Conservation (phyloP, 1,139 yeast species). For the Sugiyamaella sp. region DNA sequence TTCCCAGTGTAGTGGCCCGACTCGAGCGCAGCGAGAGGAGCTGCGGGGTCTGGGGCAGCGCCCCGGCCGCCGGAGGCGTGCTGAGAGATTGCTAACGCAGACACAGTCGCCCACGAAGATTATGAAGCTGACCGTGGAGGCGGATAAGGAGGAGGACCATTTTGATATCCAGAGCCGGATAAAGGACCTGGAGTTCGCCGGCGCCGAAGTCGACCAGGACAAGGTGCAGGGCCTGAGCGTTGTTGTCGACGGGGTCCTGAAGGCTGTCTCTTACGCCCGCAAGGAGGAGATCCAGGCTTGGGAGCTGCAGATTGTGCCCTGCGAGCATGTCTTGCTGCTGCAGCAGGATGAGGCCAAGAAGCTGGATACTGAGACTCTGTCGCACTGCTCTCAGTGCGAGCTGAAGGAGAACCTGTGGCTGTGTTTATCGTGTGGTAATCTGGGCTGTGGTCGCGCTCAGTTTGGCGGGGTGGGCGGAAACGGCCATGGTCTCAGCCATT, state of each 20-base stretch:
- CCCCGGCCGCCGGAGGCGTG: not conserved
- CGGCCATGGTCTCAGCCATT: slow-evolving; percentile 85
- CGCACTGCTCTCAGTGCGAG: slow-evolving; percentile 67
- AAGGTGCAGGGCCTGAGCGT: slow-evolving; percentile 21
- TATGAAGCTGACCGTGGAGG: slow-evolving; percentile 73
- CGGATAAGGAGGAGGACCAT: slow-evolving; percentile 67
- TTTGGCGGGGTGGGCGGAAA: slow-evolving; percentile 92
- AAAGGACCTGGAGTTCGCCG: slow-evolving; percentile 46
- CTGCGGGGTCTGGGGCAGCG: not conserved
- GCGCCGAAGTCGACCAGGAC: slow-evolving; percentile 22
- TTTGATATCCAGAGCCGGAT: slow-evolving; percentile 55
- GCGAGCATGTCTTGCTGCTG: slow-evolving; percentile 69
- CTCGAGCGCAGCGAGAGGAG: not conserved
- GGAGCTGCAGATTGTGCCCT: slow-evolving; percentile 84
- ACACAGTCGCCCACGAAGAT: slow-evolving; percentile 53
- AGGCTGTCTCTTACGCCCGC: slow-evolving; percentile 65
- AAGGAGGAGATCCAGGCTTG: slow-evolving; percentile 83
- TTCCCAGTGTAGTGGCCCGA: not conserved
- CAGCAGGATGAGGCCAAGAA: slow-evolving; percentile 41
- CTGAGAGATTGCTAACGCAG: slow-evolving; percentile 3
- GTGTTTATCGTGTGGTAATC: slow-evolving; percentile 82
- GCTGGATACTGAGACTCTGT: slow-evolving; percentile 43
- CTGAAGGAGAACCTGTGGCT: slow-evolving; percentile 84
- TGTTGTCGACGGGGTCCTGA: slow-evolving; percentile 54
- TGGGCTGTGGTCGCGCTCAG: slow-evolving; percentile 94